Conservation (phyloP, 23 red algal genomes). For the Pyropia yezoensis region DNA sequence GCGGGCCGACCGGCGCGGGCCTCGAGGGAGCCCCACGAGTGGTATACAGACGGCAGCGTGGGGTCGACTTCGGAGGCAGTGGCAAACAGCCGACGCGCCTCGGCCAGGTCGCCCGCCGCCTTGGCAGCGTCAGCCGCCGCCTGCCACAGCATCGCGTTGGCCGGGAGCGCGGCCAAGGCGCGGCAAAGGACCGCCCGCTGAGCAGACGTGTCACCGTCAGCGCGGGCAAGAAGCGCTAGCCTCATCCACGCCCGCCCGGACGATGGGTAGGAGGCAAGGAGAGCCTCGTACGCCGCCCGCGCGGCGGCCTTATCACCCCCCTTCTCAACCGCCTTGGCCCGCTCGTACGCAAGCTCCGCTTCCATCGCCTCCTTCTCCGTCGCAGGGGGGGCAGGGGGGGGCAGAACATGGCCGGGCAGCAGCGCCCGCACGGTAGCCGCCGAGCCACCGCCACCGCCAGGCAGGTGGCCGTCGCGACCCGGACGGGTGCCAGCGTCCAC, state of each 20-base stretch:
- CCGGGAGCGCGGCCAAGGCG: constrained; percentile 50
- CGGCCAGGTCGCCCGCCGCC: constrained; percentile 26
- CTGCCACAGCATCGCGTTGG: constrained; percentile 89
- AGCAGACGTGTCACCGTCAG: constrained; percentile 10
- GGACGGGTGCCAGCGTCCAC: too few species aligned
- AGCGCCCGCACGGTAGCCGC: too few species aligned
- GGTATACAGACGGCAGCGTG: constrained; percentile 52
- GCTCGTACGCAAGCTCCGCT: constrained; percentile 12
- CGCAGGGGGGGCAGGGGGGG: too few species aligned
- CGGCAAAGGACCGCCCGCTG: constrained; percentile 37
- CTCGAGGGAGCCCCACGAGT: constrained; percentile 94
- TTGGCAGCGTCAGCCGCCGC: constrained; percentile 81
- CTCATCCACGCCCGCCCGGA: constrained; percentile 50
- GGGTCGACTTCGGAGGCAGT: constrained; percentile 33
- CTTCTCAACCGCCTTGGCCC: constrained; percentile 60
- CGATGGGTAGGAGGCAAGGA: constrained; percentile 27
- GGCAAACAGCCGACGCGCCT: constrained; percentile 67
- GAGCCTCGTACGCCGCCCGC: constrained; percentile 34
- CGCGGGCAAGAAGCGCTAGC: constrained; percentile 10
- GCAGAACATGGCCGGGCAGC: too few species aligned
- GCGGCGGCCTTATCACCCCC: constrained; percentile 21
- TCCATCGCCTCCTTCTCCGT: too few species aligned
- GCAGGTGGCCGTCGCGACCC: too few species aligned
- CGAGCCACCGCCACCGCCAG: too few species aligned
- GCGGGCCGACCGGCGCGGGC: constrained; percentile 31